Evolutionary conservation across 345 rosid species (phyloP).

Genomic region (Geranium brycei): DNA sequence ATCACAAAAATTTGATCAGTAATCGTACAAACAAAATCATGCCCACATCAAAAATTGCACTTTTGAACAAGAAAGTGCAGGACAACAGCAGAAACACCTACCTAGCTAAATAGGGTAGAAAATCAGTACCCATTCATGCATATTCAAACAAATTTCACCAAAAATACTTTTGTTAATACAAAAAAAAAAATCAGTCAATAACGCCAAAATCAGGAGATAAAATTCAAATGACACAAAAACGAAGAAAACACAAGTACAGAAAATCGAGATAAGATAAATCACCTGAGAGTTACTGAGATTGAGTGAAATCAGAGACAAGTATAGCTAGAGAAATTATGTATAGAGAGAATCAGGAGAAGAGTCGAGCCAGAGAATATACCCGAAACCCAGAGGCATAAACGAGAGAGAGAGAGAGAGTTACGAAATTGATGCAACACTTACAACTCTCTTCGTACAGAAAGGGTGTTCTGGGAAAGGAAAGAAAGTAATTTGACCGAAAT

Average conservation of each 20-base stretch:
- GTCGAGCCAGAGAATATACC: constrained; percentile 45
- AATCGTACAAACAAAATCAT: constrained; percentile 7
- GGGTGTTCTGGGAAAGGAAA: constrained; percentile 16
- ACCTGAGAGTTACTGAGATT: background rate
- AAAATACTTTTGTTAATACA: no score
- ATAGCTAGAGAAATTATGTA: background rate
- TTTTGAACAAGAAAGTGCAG: background rate
- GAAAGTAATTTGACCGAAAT: constrained; percentile 6
- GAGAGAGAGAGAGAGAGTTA: background rate
- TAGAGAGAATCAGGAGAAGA: background rate
- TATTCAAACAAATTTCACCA: background rate
- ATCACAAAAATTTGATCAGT: constrained; percentile 5
- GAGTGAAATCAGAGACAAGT: background rate
- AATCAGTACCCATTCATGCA: background rate
- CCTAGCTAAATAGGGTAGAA: constrained; percentile 9
- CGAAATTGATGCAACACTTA: background rate
- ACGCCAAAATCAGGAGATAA: background rate
- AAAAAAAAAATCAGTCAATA: background rate
- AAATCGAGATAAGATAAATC: background rate
- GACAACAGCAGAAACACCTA: constrained; percentile 1
- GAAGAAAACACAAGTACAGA: background rate
- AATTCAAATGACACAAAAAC: no score
- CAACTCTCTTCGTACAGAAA: background rate
- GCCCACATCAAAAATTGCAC: constrained; percentile 9
- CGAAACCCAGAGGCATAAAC: constrained; percentile 4